Evolutionary conservation across 1,284 basidiomycete species (phyloP).

Genomic region (Trametes polyzona): DNA sequence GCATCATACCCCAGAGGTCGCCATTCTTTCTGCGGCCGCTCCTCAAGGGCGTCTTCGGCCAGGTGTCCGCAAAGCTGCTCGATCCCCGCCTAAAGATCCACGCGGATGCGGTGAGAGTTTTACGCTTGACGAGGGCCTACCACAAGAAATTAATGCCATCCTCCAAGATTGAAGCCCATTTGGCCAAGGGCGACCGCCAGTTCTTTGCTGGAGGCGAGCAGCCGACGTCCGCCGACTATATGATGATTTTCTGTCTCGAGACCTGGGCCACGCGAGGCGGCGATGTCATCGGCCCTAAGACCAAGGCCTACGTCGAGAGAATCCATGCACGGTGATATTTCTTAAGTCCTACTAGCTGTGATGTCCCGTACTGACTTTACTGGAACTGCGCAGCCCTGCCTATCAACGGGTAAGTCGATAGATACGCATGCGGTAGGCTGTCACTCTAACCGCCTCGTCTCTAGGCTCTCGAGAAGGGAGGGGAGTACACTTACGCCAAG

Average conservation of each 20-base stretch:
- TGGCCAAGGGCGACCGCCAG: constrained; percentile 30
- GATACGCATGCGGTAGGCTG: not conserved
- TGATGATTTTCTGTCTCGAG: constrained; percentile 44
- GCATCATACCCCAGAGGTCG: constrained; percentile 31
- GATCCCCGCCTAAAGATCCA: constrained; percentile 33
- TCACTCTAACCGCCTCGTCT: not conserved
- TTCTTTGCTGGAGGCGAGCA: constrained; percentile 44
- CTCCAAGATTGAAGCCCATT: constrained; percentile 34
- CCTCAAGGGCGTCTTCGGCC: constrained; percentile 28
- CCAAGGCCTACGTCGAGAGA: constrained; percentile 34
- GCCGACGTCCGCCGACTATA: constrained; percentile 45
- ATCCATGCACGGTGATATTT: constrained; percentile 35
- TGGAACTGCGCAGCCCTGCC: constrained; percentile 34
- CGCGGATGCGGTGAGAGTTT: constrained; percentile 29
- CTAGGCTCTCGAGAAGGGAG: constrained; percentile 41
- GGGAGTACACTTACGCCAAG: constrained; percentile 39
- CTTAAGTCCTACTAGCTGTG: not conserved
- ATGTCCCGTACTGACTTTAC: constrained; percentile 1
- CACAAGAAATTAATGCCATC: not conserved
- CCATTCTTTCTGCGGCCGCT: constrained; percentile 41
- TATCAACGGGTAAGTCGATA: constrained; percentile 38
- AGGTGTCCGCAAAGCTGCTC: constrained; percentile 24
- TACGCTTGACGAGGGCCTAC: too few relatives aligned
- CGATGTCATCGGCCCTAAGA: constrained; percentile 32
- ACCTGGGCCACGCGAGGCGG: constrained; percentile 18